Evolutionary conservation across 495 filamentous ascomycete genomes (phyloP).

Genomic region (Usnea hakonensis): DNA sequence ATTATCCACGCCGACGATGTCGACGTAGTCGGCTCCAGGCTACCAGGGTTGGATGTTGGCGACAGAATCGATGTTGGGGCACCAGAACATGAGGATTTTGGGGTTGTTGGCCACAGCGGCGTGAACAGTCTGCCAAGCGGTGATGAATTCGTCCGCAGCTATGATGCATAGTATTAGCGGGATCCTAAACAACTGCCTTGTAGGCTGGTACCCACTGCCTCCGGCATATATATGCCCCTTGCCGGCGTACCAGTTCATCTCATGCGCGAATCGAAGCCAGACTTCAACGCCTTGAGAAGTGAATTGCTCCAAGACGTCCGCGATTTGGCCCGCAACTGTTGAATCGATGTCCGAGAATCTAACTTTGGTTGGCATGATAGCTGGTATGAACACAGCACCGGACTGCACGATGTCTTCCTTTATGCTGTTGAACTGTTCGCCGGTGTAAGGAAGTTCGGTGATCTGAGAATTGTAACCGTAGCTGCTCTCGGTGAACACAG

Average conservation of each 20-base stretch:
- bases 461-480: neutral
- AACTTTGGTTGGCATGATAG: neutral
- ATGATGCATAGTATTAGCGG: neutral
- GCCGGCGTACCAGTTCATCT: constrained; percentile 19
- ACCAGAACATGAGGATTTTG: constrained; percentile 1
- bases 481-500: neutral
- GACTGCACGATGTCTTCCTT: neutral
- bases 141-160: neutral
- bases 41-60: constrained; percentile 7
- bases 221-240: neutral
- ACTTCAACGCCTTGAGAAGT: constrained; percentile 12
- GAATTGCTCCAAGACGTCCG: neutral
- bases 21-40: constrained; percentile 6
- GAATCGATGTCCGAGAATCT: neutral
- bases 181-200: neutral
- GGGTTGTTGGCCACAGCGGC: neutral
- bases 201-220: constrained; percentile 9
- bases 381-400: neutral
- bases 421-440: neutral
- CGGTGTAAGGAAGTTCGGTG: neutral
- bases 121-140: neutral
- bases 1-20: constrained; percentile 18
- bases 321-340: neutral
- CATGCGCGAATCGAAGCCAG: constrained; percentile 17
- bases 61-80: neutral